These are phyloP conservation scores for Fusarium papillatum DNA, from an alignment of 2,329 filamentous ascomycete genomes.

Conservation along the genomic window DNA sequence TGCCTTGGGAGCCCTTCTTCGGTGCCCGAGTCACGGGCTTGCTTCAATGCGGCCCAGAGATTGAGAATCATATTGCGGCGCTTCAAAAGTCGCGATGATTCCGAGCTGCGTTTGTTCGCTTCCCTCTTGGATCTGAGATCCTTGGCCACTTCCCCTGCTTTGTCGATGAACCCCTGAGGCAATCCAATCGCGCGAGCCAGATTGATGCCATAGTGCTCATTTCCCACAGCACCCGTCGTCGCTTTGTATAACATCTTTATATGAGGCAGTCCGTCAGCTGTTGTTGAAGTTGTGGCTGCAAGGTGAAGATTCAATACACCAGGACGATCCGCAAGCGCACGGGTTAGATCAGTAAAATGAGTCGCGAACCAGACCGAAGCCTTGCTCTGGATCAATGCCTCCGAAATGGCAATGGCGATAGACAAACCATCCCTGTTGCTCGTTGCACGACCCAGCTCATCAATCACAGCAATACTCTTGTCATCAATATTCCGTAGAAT, in stretches of 20 bases:
- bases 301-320: conserved; percentile 90
- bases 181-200: conserved; percentile 83
- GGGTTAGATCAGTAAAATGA: conserved; percentile 88
- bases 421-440: conserved; percentile 90
- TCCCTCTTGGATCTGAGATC: conserved; percentile 71
- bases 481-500: conserved; percentile 87
- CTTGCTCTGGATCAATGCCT: conserved; percentile 84
- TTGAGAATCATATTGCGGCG: conserved; percentile 81
- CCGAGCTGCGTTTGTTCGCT: conserved; percentile 69
- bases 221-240: conserved; percentile 76
- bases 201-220: conserved; percentile 85
- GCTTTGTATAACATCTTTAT: conserved; percentile 94
- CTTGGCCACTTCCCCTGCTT: conserved; percentile 76
- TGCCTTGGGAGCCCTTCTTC: conserved; percentile 67
- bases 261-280: conserved; percentile 64
- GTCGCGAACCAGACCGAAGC: conserved; percentile 94
- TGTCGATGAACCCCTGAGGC: conserved; percentile 74
- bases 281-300: conserved; percentile 72
- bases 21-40: conserved; percentile 74
- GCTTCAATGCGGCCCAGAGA: conserved; percentile 78
- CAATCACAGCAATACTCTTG: conserved; percentile 85
- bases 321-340: conserved; percentile 79
- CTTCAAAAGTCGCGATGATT: conserved; percentile 69
- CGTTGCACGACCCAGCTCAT: conserved; percentile 93
- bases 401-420: conserved; percentile 91